Conservation (phyloP, 2,329 filamentous ascomycete species). For the Aspergillus caelatus region DNA sequence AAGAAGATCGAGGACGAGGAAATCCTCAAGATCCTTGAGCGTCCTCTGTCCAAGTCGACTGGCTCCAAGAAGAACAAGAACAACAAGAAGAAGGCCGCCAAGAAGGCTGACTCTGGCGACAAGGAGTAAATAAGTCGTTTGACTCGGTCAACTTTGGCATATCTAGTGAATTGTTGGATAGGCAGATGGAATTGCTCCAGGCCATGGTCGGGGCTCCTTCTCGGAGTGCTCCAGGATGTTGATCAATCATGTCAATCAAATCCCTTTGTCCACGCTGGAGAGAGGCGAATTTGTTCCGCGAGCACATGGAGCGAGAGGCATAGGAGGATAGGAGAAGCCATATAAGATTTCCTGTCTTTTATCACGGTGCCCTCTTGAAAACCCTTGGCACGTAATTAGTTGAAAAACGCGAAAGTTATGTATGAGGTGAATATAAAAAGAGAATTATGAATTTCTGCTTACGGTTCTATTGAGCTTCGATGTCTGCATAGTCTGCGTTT, state of each 20-base stretch:
- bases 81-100: constrained; percentile 76
- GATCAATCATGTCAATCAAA: constrained; percentile 10
- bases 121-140: constrained; percentile 41
- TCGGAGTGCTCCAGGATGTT: constrained; percentile 8
- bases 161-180: constrained; percentile 16
- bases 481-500: neutral
- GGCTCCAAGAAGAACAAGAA: constrained; percentile 82
- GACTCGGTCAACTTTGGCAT: constrained; percentile 20
- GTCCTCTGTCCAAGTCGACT: constrained; percentile 68
- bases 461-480: neutral
- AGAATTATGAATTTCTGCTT: constrained; percentile 2
- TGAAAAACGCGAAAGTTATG: constrained; percentile 18
- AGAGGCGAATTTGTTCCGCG: constrained; percentile 1
- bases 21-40: constrained; percentile 89
- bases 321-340: constrained; percentile 5
- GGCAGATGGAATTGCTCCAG: constrained; percentile 21
- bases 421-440: constrained; percentile 15
- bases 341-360: constrained; percentile 10
- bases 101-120: constrained; percentile 48
- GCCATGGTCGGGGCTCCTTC: constrained; percentile 19
- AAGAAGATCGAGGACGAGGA: constrained; percentile 99
- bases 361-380: constrained; percentile 10
- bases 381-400: constrained; percentile 22
- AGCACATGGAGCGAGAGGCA: constrained; percentile 9
- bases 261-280: constrained; percentile 4